These are phyloP conservation scores for Lactarius deliciosus DNA, from an alignment of 768 basidiomycete genomes.

Conservation along the genomic window DNA sequence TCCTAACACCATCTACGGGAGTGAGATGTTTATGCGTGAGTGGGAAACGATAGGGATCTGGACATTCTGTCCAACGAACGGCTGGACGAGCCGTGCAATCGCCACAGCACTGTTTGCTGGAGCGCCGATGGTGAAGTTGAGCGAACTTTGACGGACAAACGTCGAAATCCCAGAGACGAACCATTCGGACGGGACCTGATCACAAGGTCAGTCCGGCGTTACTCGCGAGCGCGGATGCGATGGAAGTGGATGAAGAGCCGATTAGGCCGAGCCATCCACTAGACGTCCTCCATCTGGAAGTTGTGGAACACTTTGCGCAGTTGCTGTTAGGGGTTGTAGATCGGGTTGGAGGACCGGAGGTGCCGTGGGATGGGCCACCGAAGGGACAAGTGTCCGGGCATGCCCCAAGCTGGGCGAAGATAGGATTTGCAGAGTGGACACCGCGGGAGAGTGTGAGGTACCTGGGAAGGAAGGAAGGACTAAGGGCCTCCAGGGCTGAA, in stretches of 20 bases:
- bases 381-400: conserved; percentile 49
- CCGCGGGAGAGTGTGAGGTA: conserved; percentile 58
- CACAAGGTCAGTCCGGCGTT: conserved; percentile 29
- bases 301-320: conserved; percentile 66
- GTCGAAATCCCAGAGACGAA: conserved; percentile 30
- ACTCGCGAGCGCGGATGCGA: conserved; percentile 37
- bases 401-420: conserved; percentile 52
- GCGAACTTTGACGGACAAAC: conserved; percentile 39
- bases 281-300: conserved; percentile 64
- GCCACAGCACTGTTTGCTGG: conserved; percentile 47
- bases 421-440: conserved; percentile 51
- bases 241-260: conserved; percentile 58
- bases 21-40: conserved; percentile 1
- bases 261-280: conserved; percentile 54
- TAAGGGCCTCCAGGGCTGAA: conserved; percentile 1
- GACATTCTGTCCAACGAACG: conserved; percentile 25
- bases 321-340: conserved; percentile 58
- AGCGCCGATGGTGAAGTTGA: conserved; percentile 35
- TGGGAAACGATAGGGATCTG: conserved; percentile 13
- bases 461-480: conserved; percentile 43
- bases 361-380: conserved; percentile 33
- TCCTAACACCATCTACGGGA: background rate
- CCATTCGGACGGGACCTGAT: conserved; percentile 21
- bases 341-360: conserved; percentile 51
- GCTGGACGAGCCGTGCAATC: conserved; percentile 52